Evolutionary conservation across 257 asterid genomes (phyloP), one percentile per base, ranked within the genome.

Genomic region (Solanum ossicruentum): DNA sequence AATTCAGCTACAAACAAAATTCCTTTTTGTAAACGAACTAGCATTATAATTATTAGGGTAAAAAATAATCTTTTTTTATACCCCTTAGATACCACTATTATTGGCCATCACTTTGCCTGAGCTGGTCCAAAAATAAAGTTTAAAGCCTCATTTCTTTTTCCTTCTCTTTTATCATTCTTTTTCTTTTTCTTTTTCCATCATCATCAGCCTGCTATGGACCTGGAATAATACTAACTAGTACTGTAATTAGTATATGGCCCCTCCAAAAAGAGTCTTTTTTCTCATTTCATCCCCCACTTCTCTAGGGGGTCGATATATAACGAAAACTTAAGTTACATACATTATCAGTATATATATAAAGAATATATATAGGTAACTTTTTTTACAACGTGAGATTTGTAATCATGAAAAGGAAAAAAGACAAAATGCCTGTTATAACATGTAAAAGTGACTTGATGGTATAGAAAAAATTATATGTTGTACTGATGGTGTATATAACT

Each of bases 21-120:
- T 69, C 39, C 54, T 82, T 41, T 47, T 61, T 87, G 81, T 86
- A 85, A 81, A 72, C 82, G 54, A 82, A 66, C 18, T 73, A 45
- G 12, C 20, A 69, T 28, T 78, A 13, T 23, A 41, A 15, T 6
- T 36, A 36, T 36, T 3, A 36, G 6, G 41, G 41, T 36, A 36
- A 36, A 36, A 36, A 4, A 13, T 23, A 41, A 15, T 6, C 20
- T 63, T n/a, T 60, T 23, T 69, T 41, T 7, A 70, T 65, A 63
- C 43, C 71, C 17, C 71, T 32, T 63, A 63, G 12, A 15, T 66
- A 81, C 81, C n/a, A n/a, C n/a, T n/a, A n/a, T n/a, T 87, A 85
- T 84, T 84, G 86, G 84, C 89, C 88, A 90, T 91, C 90, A 89
- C 86, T 87, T 89, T 90, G 92, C 89, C 86, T 82, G 88, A 63